phyloP scores from a whole-genome alignment of 208 protist genomes.

The Blechomonas ayalai region DNA sequence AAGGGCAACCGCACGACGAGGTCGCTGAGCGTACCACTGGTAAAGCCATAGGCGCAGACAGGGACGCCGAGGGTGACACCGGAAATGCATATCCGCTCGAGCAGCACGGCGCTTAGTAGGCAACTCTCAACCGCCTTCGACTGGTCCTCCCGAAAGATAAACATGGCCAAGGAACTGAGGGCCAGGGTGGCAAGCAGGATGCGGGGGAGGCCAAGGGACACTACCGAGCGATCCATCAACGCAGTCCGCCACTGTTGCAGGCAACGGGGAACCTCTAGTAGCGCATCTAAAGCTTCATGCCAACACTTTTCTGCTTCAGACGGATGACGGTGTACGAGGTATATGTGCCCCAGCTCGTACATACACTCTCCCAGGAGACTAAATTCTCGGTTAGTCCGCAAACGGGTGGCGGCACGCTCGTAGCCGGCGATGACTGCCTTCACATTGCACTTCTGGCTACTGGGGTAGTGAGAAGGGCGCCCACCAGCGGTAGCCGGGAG shows the following conservation, averaged over 20 bases:
- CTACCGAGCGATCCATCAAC: constrained; percentile 1
- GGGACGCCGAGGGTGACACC: constrained; percentile 19
- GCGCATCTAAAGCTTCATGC: constrained; percentile 60
- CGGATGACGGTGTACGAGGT: constrained; percentile 27
- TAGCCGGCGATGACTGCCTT: constrained; percentile 34
- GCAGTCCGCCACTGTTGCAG: constrained; percentile 43
- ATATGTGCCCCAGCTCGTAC: constrained; percentile 53
- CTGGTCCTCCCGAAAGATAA: constrained; percentile 43
- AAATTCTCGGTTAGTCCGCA: constrained; percentile 49
- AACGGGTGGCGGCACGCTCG: constrained; percentile 24
- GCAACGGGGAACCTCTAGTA: constrained; percentile 43
- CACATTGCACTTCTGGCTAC: constrained; percentile 17
- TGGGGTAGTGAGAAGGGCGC: too few species aligned
- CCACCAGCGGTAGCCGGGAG: background rate
- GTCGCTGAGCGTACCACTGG: constrained; percentile 19
- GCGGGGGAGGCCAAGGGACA: constrained; percentile 20
- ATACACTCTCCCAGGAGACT: constrained; percentile 58
- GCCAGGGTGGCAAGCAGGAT: constrained; percentile 28
- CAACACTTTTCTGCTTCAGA: constrained; percentile 50
- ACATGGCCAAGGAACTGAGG: constrained; percentile 60
- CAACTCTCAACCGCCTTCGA: constrained; percentile 35
- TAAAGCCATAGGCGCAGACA: constrained; percentile 26
- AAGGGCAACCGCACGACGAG: constrained; percentile 12
- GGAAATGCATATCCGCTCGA: constrained; percentile 30
- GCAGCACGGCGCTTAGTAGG: constrained; percentile 34